These are phyloP conservation scores for Tephrocybe sp. DNA, from an alignment of 768 basidiomycete species.

Conservation along the genomic window DNA sequence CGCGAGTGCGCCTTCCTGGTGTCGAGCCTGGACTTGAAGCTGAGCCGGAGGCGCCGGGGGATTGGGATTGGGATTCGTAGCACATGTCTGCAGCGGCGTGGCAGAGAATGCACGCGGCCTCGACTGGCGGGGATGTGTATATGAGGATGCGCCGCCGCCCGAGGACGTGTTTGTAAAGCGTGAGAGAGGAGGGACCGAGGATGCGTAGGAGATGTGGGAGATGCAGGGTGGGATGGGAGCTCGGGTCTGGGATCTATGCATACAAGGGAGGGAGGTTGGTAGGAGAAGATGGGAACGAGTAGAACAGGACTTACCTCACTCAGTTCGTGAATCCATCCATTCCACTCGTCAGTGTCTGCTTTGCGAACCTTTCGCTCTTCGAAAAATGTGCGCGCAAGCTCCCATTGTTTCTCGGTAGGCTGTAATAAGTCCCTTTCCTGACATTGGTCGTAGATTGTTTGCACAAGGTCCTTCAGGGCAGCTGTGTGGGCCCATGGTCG, in stretches of 20 bases:
- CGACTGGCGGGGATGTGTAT: conserved; percentile 76
- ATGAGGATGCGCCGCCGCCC: conserved; percentile 75
- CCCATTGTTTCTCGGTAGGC: conserved; percentile 58
- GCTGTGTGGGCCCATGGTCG: conserved; percentile 76
- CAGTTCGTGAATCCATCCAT: conserved; percentile 67
- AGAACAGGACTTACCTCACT: conserved; percentile 40
- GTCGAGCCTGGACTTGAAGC: conserved; percentile 2
- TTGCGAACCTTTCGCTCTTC: conserved; percentile 53
- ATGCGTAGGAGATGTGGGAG: conserved; percentile 75
- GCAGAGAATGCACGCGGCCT: conserved; percentile 74
- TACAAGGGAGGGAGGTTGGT: not conserved
- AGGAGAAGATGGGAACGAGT: not conserved
- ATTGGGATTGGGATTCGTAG: conserved; percentile 35
- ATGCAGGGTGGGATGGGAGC: conserved; percentile 56
- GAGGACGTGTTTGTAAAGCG: conserved; percentile 76
- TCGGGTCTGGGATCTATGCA: conserved; percentile 4
- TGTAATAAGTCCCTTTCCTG: conserved; percentile 46
- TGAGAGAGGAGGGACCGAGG: conserved; percentile 75
- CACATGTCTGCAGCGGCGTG: conserved; percentile 60
- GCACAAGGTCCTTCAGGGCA: conserved; percentile 59
- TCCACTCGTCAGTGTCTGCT: conserved; percentile 59
- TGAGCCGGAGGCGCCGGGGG: too few relatives aligned
- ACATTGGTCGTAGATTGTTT: conserved; percentile 47
- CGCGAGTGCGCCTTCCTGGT: conserved; percentile 19
- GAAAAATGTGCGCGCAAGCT: conserved; percentile 60